Base-by-base conservation (phyloP, 306 rosid species). In the Vigna nakashimae region DNA sequence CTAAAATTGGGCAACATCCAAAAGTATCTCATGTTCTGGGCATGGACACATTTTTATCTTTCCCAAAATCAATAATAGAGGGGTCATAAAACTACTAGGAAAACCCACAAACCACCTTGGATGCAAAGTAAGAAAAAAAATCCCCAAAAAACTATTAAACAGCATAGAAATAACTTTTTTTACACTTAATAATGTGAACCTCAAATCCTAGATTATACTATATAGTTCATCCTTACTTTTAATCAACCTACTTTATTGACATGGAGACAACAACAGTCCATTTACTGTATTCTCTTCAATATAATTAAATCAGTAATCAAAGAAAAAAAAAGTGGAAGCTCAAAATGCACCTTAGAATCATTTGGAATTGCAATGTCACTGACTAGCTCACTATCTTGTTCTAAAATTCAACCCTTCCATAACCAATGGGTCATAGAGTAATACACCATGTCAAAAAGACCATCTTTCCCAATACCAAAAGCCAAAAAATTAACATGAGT, bases 391-490 rank as follows among this genome's bases (percentile, higher is more conserved):
- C 69, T n/a, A 64, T 8, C 28, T 67, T 14, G 53, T 20, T 50
- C 18, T 43, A 22, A 69, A 30, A 70, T 30, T 70, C 16, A 65
- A 40, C 52, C 52, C 60, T 53, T 53, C 59, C 59, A 9, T 55
- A 32, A 20, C 64, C 64, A 57, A 57, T 57, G 64, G 64, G 64
- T 10, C 34, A 8, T 40, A 57, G 30, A 56, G 63, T 57, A 15
- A 24, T 45, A 51, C 18, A 50, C 8, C 17, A 50, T 50, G 62
- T 70, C 32, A 51, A 70, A 51, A 70, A 30, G 28, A 28, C 62
- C 10, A 30, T n/a, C 28, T n/a, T 17, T 49, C 11, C 59, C 59
- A 60, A 6, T 60, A 4, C 40, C 43, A 50, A 62, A 74, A 74
- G 59, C 59, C 32, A 45, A 28, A 46, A 52, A 30, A 30, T 30